These are phyloP conservation scores for Cordyceps militaris DNA, from an alignment of 2,329 filamentous ascomycete genomes.

Conservation along the genomic window DNA sequence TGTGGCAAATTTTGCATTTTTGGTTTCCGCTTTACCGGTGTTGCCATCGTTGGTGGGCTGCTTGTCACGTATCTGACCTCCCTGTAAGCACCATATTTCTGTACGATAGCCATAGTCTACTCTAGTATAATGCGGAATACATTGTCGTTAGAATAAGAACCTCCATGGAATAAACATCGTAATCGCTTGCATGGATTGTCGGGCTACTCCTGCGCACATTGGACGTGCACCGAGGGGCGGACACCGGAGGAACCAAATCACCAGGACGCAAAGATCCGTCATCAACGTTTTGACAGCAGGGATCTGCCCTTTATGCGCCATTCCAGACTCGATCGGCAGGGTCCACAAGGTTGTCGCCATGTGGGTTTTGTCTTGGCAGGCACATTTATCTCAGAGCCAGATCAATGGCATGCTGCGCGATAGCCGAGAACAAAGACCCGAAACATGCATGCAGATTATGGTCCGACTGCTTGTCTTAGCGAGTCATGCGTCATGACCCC, in stretches of 20 bases:
- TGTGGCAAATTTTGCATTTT: background rate
- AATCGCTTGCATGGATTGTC: too few species aligned
- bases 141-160: background rate
- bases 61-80: background rate
- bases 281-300: too few species aligned
- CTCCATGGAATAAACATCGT: too few species aligned
- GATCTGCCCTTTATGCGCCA: too few species aligned
- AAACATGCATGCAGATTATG: background rate
- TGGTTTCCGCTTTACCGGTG: background rate
- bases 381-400: background rate
- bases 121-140: background rate
- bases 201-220: too few species aligned
- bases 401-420: background rate
- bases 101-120: background rate
- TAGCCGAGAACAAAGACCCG: background rate
- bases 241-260: too few species aligned
- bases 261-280: too few species aligned
- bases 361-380: background rate
- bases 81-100: background rate
- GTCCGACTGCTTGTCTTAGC: background rate
- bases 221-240: too few species aligned
- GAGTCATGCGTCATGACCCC: background rate
- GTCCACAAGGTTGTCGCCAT: background rate
- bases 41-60: background rate
- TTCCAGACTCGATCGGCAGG: too few species aligned